Evolutionary conservation across 1,284 basidiomycete genomes (phyloP).

Genomic region (Tranzscheliella williamsii): DNA sequence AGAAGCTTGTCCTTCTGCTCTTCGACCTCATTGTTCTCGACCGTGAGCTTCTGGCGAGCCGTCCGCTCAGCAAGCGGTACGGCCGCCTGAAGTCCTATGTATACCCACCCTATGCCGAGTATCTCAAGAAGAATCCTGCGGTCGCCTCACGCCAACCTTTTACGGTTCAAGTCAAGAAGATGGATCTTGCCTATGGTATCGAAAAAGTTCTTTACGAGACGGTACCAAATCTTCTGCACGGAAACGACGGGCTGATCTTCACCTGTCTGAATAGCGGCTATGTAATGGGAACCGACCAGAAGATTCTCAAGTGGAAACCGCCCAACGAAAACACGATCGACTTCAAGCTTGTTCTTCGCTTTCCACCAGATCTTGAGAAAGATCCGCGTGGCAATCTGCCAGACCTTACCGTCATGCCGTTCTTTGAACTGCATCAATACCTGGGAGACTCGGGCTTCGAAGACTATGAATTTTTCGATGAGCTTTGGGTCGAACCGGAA

Average conservation of each 20-base stretch:
- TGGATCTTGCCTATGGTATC: slow-evolving; percentile 84
- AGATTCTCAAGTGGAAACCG: slow-evolving; percentile 96
- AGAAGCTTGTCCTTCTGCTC: slow-evolving; percentile 76
- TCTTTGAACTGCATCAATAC: slow-evolving; percentile 80
- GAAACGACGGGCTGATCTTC: slow-evolving; percentile 95
- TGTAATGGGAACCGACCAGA: slow-evolving; percentile 82
- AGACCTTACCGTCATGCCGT: slow-evolving; percentile 81
- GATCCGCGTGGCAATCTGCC: slow-evolving; percentile 64
- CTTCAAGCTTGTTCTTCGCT: slow-evolving; percentile 89
- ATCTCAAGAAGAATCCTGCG: slow-evolving; percentile 71
- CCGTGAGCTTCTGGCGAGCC: slow-evolving; percentile 81
- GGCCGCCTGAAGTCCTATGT: slow-evolving; percentile 83
- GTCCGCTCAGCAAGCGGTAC: slow-evolving; percentile 82
- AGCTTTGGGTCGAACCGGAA: slow-evolving; percentile 80
- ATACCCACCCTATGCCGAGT: slow-evolving; percentile 75
- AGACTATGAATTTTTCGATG: slow-evolving; percentile 81
- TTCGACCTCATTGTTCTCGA: slow-evolving; percentile 93
- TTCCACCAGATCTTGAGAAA: slow-evolving; percentile 69
- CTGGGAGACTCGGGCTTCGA: slow-evolving; percentile 46
- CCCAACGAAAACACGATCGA: slow-evolving; percentile 97
- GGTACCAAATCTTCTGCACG: slow-evolving; percentile 86
- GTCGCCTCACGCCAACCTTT: slow-evolving; percentile 75
- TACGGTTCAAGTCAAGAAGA: slow-evolving; percentile 80
- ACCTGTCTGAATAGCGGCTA: slow-evolving; percentile 87
- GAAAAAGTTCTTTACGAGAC: slow-evolving; percentile 81